Evolutionary conservation across 257 asterid genomes (phyloP).

Genomic region (Salvia splendens): DNA sequence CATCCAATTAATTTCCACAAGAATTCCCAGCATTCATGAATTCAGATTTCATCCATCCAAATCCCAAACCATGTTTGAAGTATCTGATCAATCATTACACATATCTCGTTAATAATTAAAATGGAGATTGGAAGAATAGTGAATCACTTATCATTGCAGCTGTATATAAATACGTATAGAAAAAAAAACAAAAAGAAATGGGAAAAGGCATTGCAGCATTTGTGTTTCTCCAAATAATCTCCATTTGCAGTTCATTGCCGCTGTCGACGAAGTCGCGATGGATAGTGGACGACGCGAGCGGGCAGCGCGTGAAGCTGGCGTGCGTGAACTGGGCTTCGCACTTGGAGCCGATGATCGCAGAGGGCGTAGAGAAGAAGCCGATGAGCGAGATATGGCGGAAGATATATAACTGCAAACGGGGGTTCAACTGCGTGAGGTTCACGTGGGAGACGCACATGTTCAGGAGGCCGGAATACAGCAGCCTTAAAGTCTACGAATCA

Average conservation of each 20-base stretch:
- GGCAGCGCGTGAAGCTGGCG: constrained; percentile 55
- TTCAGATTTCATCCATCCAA: too few relatives aligned
- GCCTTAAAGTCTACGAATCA: constrained; percentile 44
- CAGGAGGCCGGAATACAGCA: constrained; percentile 47
- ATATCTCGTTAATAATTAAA: too few relatives aligned
- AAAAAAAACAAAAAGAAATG: constrained; percentile 9
- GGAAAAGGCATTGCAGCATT: background rate
- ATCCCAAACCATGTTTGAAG: too few relatives aligned
- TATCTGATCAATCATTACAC: too few relatives aligned
- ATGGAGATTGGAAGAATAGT: too few relatives aligned
- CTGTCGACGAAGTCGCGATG: constrained; percentile 60
- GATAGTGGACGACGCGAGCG: constrained; percentile 47
- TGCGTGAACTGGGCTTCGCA: constrained; percentile 69
- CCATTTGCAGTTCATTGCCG: constrained; percentile 35
- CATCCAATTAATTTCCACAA: too few relatives aligned
- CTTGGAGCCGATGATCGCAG: constrained; percentile 57
- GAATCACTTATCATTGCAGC: too few relatives aligned
- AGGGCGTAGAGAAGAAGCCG: constrained; percentile 66
- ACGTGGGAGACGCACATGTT: constrained; percentile 73
- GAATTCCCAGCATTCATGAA: too few relatives aligned
- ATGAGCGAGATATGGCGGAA: constrained; percentile 30
- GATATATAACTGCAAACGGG: constrained; percentile 48
- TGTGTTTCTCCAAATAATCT: constrained; percentile 9
- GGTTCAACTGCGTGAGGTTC: constrained; percentile 75
- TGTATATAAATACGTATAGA: too few relatives aligned